phyloP scores from a whole-genome alignment of 2,329 filamentous ascomycete genomes.

The Calonectria pseudoturangicola region DNA sequence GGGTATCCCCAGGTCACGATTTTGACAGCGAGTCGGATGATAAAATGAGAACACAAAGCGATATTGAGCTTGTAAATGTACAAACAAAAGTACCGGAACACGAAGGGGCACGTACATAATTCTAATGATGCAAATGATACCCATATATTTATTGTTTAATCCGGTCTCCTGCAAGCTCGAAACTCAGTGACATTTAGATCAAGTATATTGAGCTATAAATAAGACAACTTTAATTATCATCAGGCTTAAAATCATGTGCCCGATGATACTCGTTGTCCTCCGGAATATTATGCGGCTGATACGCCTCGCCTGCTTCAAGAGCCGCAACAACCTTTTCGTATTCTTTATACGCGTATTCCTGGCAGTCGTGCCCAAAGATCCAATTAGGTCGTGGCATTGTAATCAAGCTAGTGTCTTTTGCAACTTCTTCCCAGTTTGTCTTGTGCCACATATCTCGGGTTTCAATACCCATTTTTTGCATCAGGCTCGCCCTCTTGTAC shows the following conservation, averaged over 20 bases:
- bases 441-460: slow-evolving; percentile 21
- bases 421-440: slow-evolving; percentile 6
- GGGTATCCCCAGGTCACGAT: background rate
- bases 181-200: background rate
- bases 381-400: slow-evolving; percentile 2
- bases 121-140: slow-evolving; percentile 11
- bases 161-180: too few relatives aligned
- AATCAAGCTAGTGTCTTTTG: slow-evolving; percentile 1
- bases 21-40: slow-evolving; percentile 1
- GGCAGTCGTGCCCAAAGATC: slow-evolving; percentile 18
- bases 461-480: slow-evolving; percentile 9
- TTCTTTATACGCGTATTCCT: slow-evolving; percentile 21
- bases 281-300: slow-evolving; percentile 17
- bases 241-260: background rate
- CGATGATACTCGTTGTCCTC: slow-evolving; percentile 3
- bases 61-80: slow-evolving; percentile 1
- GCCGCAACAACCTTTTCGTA: slow-evolving; percentile 7
- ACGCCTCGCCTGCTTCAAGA: background rate
- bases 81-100: background rate
- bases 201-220: background rate
- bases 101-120: background rate
- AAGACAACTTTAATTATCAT: too few relatives aligned
- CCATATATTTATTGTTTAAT: background rate
- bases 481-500: background rate
- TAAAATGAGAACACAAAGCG: background rate